These are phyloP conservation scores for Dendrothele bispora DNA, from an alignment of 768 basidiomycete genomes.

Conservation along the genomic window DNA sequence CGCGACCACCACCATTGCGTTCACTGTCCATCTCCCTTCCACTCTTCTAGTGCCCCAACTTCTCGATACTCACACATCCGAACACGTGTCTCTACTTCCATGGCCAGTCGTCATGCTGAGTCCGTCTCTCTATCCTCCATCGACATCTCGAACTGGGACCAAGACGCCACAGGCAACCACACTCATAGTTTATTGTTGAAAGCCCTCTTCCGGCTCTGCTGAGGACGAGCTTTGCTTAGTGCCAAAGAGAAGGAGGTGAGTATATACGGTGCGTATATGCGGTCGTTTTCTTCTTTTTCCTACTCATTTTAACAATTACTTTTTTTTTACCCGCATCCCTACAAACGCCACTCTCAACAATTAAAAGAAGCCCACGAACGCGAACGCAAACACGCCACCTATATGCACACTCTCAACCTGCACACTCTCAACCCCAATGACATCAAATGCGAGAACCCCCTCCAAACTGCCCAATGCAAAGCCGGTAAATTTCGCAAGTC, in stretches of 20 bases:
- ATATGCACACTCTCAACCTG: constrained; percentile 84
- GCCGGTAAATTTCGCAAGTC: constrained; percentile 90
- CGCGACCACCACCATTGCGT: constrained; percentile 44
- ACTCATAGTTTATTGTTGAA: constrained; percentile 60
- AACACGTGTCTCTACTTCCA: constrained; percentile 46
- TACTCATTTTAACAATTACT: constrained; percentile 15
- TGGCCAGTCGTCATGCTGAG: constrained; percentile 58
- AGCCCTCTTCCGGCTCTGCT: constrained; percentile 37
- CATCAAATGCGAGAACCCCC: constrained; percentile 91
- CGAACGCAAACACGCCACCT: no score
- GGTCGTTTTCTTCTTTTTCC: constrained; percentile 25
- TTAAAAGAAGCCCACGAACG: constrained; percentile 85
- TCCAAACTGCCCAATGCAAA: constrained; percentile 89
- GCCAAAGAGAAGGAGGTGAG: constrained; percentile 88
- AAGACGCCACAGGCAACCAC: constrained; percentile 79
- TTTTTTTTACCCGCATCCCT: constrained; percentile 55
- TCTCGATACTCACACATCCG: constrained; percentile 47
- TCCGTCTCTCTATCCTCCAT: constrained; percentile 59
- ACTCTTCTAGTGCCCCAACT: constrained; percentile 72
- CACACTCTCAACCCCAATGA: constrained; percentile 88
- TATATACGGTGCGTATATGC: no score
- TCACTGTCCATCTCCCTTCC: constrained; percentile 57
- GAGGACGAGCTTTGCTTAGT: constrained; percentile 57
- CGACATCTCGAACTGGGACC: constrained; percentile 55
- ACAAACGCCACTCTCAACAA: constrained; percentile 79